A percentile compares a stretch with the other conserved stretches of the same genome.
Evolutionary conservation across 2,329 filamentous ascomycete genomes (phyloP).

Genomic region (Helicocarpus griseus): DNA sequence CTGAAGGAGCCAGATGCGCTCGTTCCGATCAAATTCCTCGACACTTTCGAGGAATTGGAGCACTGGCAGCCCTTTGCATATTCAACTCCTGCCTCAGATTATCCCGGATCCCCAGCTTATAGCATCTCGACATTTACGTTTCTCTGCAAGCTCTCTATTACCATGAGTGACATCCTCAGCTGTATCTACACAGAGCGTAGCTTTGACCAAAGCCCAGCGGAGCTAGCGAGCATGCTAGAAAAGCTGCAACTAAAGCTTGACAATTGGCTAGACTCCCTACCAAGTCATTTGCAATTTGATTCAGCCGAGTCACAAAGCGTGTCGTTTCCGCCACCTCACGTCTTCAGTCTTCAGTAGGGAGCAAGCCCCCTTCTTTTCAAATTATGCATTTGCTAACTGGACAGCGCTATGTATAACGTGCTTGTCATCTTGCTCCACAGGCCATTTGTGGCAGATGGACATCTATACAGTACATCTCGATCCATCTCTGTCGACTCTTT

Average conservation of each 20-base stretch:
- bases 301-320: no score
- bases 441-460: background rate
- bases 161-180: background rate
- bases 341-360: no score
- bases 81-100: slow-evolving; percentile 23
- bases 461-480: no score
- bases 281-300: background rate
- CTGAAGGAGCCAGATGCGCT: background rate
- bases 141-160: background rate
- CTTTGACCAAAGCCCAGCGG: background rate
- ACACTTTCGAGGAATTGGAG: slow-evolving; percentile 38
- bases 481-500: background rate
- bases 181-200: background rate
- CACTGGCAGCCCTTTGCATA: slow-evolving; percentile 37
- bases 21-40: slow-evolving; percentile 23
- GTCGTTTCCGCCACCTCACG: no score
- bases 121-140: background rate
- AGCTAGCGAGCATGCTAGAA: background rate
- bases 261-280: background rate
- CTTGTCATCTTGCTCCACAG: background rate
- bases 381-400: background rate
- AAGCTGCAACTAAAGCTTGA: background rate
- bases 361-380: background rate
- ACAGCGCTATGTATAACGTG: background rate
- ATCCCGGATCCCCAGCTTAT: background rate